A percentile compares a stretch with the other conserved stretches of the same genome.
These are phyloP conservation scores for Dothideomycetes sp. DNA, from an alignment of 2,329 filamentous ascomycete genomes.

Conservation along the genomic window DNA sequence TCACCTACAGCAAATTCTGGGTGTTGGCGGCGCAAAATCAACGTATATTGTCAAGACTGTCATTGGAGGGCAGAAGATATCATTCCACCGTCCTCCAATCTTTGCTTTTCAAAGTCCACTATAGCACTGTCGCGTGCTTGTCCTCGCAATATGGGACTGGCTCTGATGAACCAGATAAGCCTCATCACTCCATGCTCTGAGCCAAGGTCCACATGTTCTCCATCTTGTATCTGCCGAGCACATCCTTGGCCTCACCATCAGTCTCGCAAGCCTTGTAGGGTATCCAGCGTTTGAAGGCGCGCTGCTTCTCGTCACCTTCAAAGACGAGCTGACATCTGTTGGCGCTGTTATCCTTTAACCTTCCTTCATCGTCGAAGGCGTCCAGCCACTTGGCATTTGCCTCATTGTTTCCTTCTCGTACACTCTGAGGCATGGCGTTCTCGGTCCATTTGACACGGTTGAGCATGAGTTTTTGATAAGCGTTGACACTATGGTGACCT, in stretches of 20 bases:
- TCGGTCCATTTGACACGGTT: slow-evolving; percentile 93
- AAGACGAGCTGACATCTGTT: slow-evolving; percentile 83
- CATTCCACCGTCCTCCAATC: too few species aligned
- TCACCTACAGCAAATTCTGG: too few species aligned
- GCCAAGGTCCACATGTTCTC: slow-evolving; percentile 92
- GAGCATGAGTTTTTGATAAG: slow-evolving; percentile 88
- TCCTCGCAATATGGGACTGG: too few species aligned
- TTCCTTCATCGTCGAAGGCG: slow-evolving; percentile 67
- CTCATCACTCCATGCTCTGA: slow-evolving; percentile 51
- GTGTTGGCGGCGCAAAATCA: too few species aligned
- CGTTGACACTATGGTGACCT: slow-evolving; percentile 69
- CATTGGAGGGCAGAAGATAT: slow-evolving; percentile 8
- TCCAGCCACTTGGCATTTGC: slow-evolving; percentile 64
- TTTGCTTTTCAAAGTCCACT: too few species aligned
- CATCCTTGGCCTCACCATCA: slow-evolving; percentile 77
- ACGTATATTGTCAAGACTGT: too few species aligned
- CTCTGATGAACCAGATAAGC: too few species aligned
- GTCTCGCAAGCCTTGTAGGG: slow-evolving; percentile 79
- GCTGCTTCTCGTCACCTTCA: slow-evolving; percentile 76
- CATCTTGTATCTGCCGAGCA: slow-evolving; percentile 72
- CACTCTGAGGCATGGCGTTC: slow-evolving; percentile 57
- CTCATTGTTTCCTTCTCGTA: slow-evolving; percentile 49
- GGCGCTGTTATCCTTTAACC: slow-evolving; percentile 67
- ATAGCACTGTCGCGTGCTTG: too few species aligned
- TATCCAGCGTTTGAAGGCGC: slow-evolving; percentile 78